Conservation (phyloP, 306 rosid species). For the Sindora glabra region DNA sequence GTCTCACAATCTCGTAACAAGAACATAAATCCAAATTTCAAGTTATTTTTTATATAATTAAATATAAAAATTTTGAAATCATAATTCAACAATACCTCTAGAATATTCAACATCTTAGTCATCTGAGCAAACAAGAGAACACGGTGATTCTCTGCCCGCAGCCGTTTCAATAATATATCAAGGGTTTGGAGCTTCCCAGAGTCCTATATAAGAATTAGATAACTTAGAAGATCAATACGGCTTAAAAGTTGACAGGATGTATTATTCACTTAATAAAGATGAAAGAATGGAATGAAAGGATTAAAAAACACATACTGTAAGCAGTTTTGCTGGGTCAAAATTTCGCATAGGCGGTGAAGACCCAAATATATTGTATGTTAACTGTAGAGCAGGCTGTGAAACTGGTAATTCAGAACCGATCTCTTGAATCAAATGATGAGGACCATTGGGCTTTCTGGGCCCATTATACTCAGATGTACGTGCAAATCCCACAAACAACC, state of each 20-base stretch:
- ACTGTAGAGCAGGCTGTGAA: constrained; percentile 78
- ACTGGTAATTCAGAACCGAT: constrained; percentile 72
- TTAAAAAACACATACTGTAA: constrained; percentile 64
- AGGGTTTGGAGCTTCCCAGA: constrained; percentile 99
- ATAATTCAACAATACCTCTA: constrained; percentile 57
- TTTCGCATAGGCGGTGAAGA: constrained; percentile 88
- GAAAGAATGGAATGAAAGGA: neutral
- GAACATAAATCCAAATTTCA: neutral
- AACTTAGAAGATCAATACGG: constrained; percentile 5
- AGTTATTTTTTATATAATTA: no score
- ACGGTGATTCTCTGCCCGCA: constrained; percentile 88
- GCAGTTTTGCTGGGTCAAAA: constrained; percentile 97
- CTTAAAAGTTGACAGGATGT: neutral
- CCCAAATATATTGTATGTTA: constrained; percentile 83
- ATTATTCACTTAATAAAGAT: neutral
- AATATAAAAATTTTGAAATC: constrained; percentile 10
- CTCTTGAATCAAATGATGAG: constrained; percentile 82
- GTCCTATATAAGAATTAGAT: constrained; percentile 50
- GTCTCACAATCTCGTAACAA: constrained; percentile 1
- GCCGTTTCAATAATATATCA: constrained; percentile 87
- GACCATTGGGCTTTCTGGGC: constrained; percentile 68
- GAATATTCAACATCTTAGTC: constrained; percentile 98
- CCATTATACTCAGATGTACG: constrained; percentile 88
- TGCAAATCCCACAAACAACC: constrained; percentile 85
- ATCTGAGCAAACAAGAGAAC: constrained; percentile 97